Evolutionary conservation across 768 basidiomycete species (phyloP), one percentile per base, ranked within the genome.

Genomic region (Dendrothele bispora): DNA sequence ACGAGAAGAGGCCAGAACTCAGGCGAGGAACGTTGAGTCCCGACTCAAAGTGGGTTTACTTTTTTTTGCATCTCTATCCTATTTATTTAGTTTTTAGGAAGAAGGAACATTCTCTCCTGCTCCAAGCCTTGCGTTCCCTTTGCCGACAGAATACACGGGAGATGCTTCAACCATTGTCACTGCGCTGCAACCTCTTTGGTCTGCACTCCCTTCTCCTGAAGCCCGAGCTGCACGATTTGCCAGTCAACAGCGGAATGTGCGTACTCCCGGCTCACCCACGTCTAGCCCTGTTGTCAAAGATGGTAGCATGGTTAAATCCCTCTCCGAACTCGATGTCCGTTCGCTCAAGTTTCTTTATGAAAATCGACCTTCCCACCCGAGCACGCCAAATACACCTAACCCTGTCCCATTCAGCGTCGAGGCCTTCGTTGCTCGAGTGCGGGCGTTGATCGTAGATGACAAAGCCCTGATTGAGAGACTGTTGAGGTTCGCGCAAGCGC

Each of bases 321-420:
- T 92, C 30, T 89, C 87, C 20, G 87, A 94, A 39, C 75, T 94
- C 61, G 91, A 95, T 62, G 84, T 95, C 15, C 86, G 90, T 8
- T 79, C 91, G 5, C 82, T 97, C 61, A 94, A 94, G 65, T 65
- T 79, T 5, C 73, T 97, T 15, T 95, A 93, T 58, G 82, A 84
- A 55, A 43, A 59, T 64, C 53, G 61, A 64, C 27, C 48, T 24
- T 35, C 52, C n/a, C 18, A 22, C n/a, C n/a, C n/a, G n/a, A n/a
- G n/a, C n/a, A n/a, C n/a, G n/a, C n/a, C n/a, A n/a, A 36, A n/a
- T 7, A 20, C 45, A 2, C 28, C n/a, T 15, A 40, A 39, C 20
- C 61, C 66, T 8, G 50, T 62, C 11, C 30, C 52, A 18, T 91
- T 92, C 63, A 79, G 81, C 8, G 63, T 94, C 37, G 90, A 91